Base-by-base conservation (phyloP, 176 grass and related monocot species). In the Puccinellia tenuiflora region DNA sequence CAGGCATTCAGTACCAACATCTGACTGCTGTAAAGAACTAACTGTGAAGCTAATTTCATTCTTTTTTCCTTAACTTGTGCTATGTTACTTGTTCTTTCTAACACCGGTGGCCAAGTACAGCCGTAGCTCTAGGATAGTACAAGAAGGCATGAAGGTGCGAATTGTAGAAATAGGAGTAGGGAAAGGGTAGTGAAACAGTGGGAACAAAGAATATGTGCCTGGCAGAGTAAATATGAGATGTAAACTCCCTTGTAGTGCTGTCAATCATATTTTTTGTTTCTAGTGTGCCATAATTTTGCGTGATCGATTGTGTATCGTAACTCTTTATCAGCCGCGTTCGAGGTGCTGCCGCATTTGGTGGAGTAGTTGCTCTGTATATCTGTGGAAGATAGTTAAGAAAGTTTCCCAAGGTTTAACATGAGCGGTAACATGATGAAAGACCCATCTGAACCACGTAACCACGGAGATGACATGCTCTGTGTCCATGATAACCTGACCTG, bases 21-120 rank as follows among this genome's bases (percentile, higher is more conserved):
- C 82, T 86, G 67, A 76, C 71, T 65, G 18, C 21, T 90, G 82
- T 90, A 76, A 85, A 88, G 85, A 76, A 60, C 88, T 90, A 90
- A 88, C 52, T 17, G 18, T 28, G 50, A 82, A 28, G 68, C 75
- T 93, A 79, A 90, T 55, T 34, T 52, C 71, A 93, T 90, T 93
- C 73, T 79, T 88, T 90, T 73, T 79, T 82, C 43, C 54, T 28
- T 47, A 16, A n/a, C 21, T 42, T 68, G 46, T 53, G 81, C 84
- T 66, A 56, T 79, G 63, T 70, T 59, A 56, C 26, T 31, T 76
- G 86, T 90, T 86, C 79, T 90, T 90, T 90, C 66, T 83, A 86
- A 83, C 79, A 79, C 75, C 59, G 22, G 59, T 75, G 84, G 56
- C 80, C 74, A 83, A 90, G 84, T 74, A 78, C 74, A 90, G 79